phyloP scores from a whole-genome alignment of 768 basidiomycete species.

The Russula lepida region DNA sequence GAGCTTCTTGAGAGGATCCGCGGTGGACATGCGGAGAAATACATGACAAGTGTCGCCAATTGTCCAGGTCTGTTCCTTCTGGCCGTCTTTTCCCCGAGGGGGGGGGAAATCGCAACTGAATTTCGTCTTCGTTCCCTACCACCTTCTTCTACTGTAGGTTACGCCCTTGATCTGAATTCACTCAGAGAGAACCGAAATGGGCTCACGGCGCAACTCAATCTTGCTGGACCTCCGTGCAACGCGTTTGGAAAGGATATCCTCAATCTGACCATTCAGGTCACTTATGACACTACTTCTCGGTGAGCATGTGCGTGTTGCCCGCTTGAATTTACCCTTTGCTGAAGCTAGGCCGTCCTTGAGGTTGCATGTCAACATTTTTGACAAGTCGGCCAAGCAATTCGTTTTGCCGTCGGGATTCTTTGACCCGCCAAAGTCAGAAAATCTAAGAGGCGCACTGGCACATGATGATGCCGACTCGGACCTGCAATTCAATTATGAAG shows the following conservation, averaged over 20 bases:
- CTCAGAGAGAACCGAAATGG: conserved; percentile 39
- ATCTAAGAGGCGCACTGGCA: no score
- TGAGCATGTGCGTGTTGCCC: conserved; percentile 21
- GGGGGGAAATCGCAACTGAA: not conserved
- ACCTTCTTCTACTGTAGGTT: no score
- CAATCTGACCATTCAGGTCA: conserved; percentile 55
- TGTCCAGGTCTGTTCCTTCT: conserved; percentile 17
- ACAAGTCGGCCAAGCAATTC: conserved; percentile 54
- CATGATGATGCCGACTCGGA: no score
- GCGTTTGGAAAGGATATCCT: conserved; percentile 54
- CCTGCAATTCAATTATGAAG: conserved; percentile 58
- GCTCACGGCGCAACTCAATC: conserved; percentile 44
- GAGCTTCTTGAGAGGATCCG: conserved; percentile 7
- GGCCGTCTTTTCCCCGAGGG: not conserved
- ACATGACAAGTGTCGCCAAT: conserved; percentile 8
- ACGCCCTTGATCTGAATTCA: conserved; percentile 36
- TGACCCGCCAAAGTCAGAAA: conserved; percentile 27
- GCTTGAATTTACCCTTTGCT: not conserved
- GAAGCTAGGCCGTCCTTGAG: conserved; percentile 34
- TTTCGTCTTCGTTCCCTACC: not conserved
- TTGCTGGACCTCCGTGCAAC: conserved; percentile 52
- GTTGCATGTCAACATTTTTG: conserved; percentile 60
- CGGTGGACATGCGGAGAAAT: not conserved
- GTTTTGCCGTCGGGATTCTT: conserved; percentile 51
- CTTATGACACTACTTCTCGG: conserved; percentile 52